Conservation (phyloP, 2,329 filamentous ascomycete genomes). For the Diaporthe citri region DNA sequence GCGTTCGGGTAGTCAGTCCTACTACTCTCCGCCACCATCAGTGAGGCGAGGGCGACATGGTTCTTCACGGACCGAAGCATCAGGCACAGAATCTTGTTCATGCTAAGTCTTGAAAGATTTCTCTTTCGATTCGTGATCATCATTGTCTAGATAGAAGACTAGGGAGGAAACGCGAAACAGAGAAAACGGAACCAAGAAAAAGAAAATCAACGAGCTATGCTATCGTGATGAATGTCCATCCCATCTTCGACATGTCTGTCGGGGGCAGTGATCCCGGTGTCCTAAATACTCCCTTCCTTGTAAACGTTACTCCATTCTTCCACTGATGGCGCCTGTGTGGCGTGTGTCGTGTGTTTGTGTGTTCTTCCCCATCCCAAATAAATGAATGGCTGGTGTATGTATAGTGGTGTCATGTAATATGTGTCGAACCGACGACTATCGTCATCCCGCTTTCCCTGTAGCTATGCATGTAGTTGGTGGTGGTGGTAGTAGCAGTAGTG, state of each 20-base stretch:
- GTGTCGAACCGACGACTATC: conserved; percentile 33
- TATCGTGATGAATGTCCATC: not conserved
- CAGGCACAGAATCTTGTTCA: not conserved
- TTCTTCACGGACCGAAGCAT: not conserved
- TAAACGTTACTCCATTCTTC: conserved; percentile 12
- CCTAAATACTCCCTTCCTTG: conserved; percentile 21
- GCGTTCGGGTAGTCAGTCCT: too few species aligned
- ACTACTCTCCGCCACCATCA: not conserved
- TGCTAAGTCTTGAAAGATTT: not conserved
- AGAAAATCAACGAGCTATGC: conserved; percentile 18
- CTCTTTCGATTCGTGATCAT: conserved; percentile 33
- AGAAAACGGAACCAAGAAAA: not conserved
- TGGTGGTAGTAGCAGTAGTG: conserved; percentile 5
- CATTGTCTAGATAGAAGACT: conserved; percentile 36
- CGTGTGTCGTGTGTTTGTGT: not conserved
- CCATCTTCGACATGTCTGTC: not conserved
- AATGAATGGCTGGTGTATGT: conserved; percentile 34
- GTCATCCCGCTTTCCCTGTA: conserved; percentile 22
- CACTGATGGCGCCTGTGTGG: conserved; percentile 18
- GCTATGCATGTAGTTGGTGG: conserved; percentile 33
- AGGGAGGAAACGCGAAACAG: not conserved
- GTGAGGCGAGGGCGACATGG: not conserved
- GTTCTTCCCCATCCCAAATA: not conserved
- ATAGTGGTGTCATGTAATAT: not conserved
- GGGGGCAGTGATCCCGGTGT: not conserved